Evolutionary conservation across 2,329 filamentous ascomycete species (phyloP).

Genomic region (Nemania sp.): DNA sequence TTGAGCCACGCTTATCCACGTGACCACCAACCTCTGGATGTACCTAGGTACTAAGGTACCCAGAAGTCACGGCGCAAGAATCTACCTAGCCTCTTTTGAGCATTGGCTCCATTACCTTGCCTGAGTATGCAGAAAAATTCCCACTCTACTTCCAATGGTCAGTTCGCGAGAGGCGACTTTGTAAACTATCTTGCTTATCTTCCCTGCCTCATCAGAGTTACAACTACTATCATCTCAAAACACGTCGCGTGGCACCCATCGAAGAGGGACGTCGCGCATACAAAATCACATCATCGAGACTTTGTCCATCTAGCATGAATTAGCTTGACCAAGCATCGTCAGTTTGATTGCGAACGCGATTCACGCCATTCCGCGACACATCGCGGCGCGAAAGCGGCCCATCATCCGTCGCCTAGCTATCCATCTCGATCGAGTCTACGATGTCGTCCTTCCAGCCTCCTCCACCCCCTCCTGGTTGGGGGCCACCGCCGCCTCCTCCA

Average conservation of each 20-base stretch:
- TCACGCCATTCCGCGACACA: slow-evolving; percentile 35
- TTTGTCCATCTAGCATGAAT: background rate
- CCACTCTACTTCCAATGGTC: no score
- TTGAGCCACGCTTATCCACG: slow-evolving; percentile 15
- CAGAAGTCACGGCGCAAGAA: no score
- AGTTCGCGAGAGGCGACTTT: slow-evolving; percentile 29
- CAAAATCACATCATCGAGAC: slow-evolving; percentile 19
- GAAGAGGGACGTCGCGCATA: slow-evolving; percentile 28
- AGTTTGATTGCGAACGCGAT: slow-evolving; percentile 31
- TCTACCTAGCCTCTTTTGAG: slow-evolving; percentile 17
- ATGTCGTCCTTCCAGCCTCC: slow-evolving; percentile 60
- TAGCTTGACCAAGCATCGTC: slow-evolving; percentile 1
- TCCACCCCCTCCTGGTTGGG: slow-evolving; percentile 63
- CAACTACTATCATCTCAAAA: slow-evolving; percentile 3
- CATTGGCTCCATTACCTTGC: slow-evolving; percentile 11
- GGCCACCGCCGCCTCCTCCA: slow-evolving; percentile 53
- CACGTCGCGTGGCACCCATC: slow-evolving; percentile 30
- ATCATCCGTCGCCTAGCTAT: slow-evolving; percentile 34
- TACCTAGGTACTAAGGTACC: background rate
- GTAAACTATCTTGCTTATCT: slow-evolving; percentile 21
- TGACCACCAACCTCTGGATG: background rate
- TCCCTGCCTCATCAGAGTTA: background rate
- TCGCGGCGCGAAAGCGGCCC: slow-evolving; percentile 43
- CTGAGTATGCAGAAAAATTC: slow-evolving; percentile 38
- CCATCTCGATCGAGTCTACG: slow-evolving; percentile 27